Conservation (phyloP, 2,329 filamentous ascomycete genomes). For the Hypoxylon sp. region DNA sequence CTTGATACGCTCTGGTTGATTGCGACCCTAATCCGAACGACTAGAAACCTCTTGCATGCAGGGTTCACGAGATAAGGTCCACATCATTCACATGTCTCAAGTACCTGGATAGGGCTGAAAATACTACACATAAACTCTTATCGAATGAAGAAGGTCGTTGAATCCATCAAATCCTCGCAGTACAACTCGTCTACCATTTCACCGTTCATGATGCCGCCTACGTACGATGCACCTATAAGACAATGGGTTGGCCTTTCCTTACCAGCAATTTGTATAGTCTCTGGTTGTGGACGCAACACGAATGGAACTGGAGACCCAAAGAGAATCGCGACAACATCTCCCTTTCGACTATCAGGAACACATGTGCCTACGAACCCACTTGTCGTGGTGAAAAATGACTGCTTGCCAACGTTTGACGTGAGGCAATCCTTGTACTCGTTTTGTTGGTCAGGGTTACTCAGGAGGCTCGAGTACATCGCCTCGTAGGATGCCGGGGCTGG, state of each 20-base stretch:
- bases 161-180: constrained; percentile 34
- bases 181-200: constrained; percentile 35
- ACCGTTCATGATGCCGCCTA: constrained; percentile 28
- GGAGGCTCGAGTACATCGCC: constrained; percentile 9
- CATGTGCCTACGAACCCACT: constrained; percentile 29
- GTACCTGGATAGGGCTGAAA: neutral
- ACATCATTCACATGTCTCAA: neutral
- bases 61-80: neutral
- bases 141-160: constrained; percentile 21
- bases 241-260: constrained; percentile 5
- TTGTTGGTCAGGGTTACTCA: neutral
- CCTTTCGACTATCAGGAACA: constrained; percentile 21
- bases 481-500: constrained; percentile 24
- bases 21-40: neutral
- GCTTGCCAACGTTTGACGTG: neutral
- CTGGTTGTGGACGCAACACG: constrained; percentile 19
- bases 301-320: constrained; percentile 29
- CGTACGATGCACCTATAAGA: constrained; percentile 25
- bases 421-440: constrained; percentile 13
- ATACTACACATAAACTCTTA: neutral
- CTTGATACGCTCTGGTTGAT: constrained; percentile 2
- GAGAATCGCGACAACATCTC: constrained; percentile 26
- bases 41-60: constrained; percentile 1
- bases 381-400: constrained; percentile 28
- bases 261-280: constrained; percentile 6